phyloP scores from a whole-genome alignment of 116 monocot species.

The Papilionanthe hybrid region DNA sequence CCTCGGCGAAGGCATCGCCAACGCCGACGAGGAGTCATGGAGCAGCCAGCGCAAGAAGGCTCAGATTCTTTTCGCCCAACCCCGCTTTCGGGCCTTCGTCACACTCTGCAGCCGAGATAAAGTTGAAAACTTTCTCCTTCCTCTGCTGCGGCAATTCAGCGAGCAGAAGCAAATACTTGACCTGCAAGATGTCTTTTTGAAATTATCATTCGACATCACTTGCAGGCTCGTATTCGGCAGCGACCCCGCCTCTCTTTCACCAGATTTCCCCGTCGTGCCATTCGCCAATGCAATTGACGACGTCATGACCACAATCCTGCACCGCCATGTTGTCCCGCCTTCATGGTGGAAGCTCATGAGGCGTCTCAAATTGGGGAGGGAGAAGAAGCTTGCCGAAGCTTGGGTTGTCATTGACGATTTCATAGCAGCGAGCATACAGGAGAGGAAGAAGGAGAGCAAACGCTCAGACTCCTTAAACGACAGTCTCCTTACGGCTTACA shows the following conservation, averaged over 20 bases:
- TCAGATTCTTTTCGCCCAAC: slow-evolving; percentile 21
- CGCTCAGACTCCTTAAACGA: neutral
- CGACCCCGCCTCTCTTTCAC: slow-evolving; percentile 36
- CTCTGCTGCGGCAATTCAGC: slow-evolving; percentile 20
- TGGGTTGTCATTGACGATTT: slow-evolving; percentile 9
- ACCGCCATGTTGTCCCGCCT: slow-evolving; percentile 28
- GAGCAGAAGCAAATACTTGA: slow-evolving; percentile 6
- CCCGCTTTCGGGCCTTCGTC: slow-evolving; percentile 25
- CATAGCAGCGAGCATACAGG: slow-evolving; percentile 9
- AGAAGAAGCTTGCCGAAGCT: slow-evolving; percentile 5
- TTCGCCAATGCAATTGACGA: slow-evolving; percentile 45
- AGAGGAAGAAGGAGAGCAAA: neutral
- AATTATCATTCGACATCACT: slow-evolving; percentile 39
- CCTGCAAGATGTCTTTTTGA: slow-evolving; percentile 31
- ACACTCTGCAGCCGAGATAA: slow-evolving; percentile 22
- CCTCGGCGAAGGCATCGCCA: slow-evolving; percentile 14
- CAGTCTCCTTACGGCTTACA: neutral
- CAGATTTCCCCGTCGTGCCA: slow-evolving; percentile 23
- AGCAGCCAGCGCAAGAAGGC: slow-evolving; percentile 34
- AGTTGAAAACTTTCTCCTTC: slow-evolving; percentile 32
- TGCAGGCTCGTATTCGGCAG: slow-evolving; percentile 35
- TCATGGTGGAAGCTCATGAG: slow-evolving; percentile 38
- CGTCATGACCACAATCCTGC: slow-evolving; percentile 15
- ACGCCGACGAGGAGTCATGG: slow-evolving; percentile 41
- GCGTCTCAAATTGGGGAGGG: slow-evolving; percentile 18